These are phyloP conservation scores for Aspergillus alliaceus DNA, from an alignment of 2,329 filamentous ascomycete genomes.

Conservation along the genomic window DNA sequence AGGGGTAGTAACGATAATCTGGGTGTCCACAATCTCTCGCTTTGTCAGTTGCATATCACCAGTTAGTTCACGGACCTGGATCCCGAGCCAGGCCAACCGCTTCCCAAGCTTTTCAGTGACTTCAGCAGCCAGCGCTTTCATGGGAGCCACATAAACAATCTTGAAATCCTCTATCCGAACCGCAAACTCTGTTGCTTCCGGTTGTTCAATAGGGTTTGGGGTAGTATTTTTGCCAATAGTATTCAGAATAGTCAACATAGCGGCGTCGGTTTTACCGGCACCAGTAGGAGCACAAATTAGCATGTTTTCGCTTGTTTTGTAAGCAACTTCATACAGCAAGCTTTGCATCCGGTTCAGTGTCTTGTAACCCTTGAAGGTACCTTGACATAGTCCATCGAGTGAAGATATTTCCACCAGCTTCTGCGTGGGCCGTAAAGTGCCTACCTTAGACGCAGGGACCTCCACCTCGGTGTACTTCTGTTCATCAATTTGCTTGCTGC, in stretches of 20 bases:
- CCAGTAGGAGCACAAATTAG: constrained; percentile 96
- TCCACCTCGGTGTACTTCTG: constrained; percentile 85
- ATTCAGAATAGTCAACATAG: constrained; percentile 93
- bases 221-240: constrained; percentile 81
- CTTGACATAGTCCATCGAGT: constrained; percentile 82
- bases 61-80: constrained; percentile 89
- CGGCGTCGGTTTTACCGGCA: constrained; percentile 97
- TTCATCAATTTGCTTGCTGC: constrained; percentile 69
- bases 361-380: constrained; percentile 95
- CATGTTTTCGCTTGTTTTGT: constrained; percentile 97
- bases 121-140: constrained; percentile 97
- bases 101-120: constrained; percentile 93
- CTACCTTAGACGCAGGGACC: constrained; percentile 80
- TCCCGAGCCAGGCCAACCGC: constrained; percentile 87
- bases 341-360: constrained; percentile 97
- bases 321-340: constrained; percentile 90
- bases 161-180: constrained; percentile 91
- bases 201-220: constrained; percentile 76
- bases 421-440: constrained; percentile 69
- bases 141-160: constrained; percentile 96
- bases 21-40: constrained; percentile 89
- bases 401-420: constrained; percentile 76
- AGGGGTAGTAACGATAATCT: constrained; percentile 97
- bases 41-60: constrained; percentile 99
- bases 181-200: constrained; percentile 72